A percentile compares a stretch with the other conserved stretches of the same genome.
phyloP scores from a whole-genome alignment of 805 yeast species.

The Clavispora carvajalis region DNA sequence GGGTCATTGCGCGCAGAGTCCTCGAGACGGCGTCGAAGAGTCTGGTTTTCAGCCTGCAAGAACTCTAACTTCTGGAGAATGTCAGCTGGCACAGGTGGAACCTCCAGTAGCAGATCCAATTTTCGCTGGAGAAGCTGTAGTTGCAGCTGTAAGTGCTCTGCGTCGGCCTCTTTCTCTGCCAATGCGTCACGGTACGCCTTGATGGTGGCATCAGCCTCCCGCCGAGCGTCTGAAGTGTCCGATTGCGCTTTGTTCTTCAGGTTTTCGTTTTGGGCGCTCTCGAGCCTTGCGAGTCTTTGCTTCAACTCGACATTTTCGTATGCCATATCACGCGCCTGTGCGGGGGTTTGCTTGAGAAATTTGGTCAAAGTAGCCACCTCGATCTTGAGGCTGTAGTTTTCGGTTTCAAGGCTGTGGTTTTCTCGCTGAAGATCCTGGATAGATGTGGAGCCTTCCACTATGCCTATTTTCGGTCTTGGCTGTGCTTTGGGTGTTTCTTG shows the following conservation, averaged over 20 bases:
- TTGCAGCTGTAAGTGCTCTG: not conserved
- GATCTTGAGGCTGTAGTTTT: constrained; percentile 41
- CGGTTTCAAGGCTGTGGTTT: constrained; percentile 30
- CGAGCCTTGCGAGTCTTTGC: constrained; percentile 9
- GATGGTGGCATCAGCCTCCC: not conserved
- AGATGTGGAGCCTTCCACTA: constrained; percentile 12
- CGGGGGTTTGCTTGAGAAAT: constrained; percentile 39
- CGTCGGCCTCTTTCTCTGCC: not conserved
- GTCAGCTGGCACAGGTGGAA: constrained; percentile 2
- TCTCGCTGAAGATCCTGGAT: constrained; percentile 21
- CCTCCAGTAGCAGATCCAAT: constrained; percentile 1
- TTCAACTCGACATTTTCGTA: constrained; percentile 31
- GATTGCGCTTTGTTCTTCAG: not conserved
- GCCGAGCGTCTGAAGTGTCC: not conserved
- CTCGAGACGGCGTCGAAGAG: constrained; percentile 13
- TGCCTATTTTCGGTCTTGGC: constrained; percentile 1
- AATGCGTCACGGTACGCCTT: not conserved
- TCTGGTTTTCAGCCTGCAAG: constrained; percentile 16
- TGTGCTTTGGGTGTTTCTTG: not conserved
- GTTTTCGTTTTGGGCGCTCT: not conserved
- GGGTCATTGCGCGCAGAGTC: constrained; percentile 2
- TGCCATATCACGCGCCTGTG: constrained; percentile 33
- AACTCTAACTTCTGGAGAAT: constrained; percentile 15
- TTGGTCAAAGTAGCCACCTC: constrained; percentile 38
- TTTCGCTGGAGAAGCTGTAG: constrained; percentile 4